Percentiles rank a stretch among this genome's conserved stretches.
These are phyloP conservation scores for Jaapia argillacea DNA, from an alignment of 768 basidiomycete genomes.

Conservation along the genomic window DNA sequence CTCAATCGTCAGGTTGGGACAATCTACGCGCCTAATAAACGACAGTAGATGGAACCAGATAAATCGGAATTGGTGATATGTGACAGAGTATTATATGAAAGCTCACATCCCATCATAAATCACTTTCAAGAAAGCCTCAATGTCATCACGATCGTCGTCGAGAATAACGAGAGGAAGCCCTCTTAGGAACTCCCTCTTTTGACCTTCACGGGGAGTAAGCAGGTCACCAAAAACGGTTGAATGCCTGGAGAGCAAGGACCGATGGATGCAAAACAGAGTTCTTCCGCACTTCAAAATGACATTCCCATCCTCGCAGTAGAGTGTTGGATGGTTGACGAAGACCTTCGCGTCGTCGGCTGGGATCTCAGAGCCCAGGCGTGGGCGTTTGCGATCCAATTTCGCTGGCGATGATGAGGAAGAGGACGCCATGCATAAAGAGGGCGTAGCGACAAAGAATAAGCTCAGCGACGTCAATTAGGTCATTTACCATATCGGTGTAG, in stretches of 20 bases:
- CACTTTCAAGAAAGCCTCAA: slow-evolving; percentile 6
- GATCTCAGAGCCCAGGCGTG: too few relatives aligned
- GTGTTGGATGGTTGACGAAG: slow-evolving; percentile 6
- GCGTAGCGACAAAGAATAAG: too few relatives aligned
- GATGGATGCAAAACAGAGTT: slow-evolving; percentile 8
- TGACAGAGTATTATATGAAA: not conserved
- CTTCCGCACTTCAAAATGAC: slow-evolving; percentile 3
- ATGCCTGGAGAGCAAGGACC: slow-evolving; percentile 6
- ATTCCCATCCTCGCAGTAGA: slow-evolving; percentile 10
- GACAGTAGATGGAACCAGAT: too few relatives aligned
- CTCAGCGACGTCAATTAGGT: too few relatives aligned
- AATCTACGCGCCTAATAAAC: too few relatives aligned
- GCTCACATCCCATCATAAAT: slow-evolving; percentile 11
- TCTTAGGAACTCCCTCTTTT: slow-evolving; percentile 1
- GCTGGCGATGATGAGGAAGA: too few relatives aligned
- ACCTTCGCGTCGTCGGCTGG: too few relatives aligned
- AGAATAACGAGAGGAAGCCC: slow-evolving; percentile 1
- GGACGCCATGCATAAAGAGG: too few relatives aligned
- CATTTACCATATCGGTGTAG: too few relatives aligned
- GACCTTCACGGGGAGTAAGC: not conserved
- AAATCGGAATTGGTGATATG: too few relatives aligned
- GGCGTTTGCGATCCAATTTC: too few relatives aligned
- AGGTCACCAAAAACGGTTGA: slow-evolving; percentile 5
- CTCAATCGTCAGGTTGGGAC: not conserved
- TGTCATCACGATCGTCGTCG: slow-evolving; percentile 8